Percentiles rank a stretch among this genome's conserved stretches.
These are phyloP conservation scores for Cetradonia linearis DNA, from an alignment of 495 filamentous ascomycete genomes.

Conservation along the genomic window DNA sequence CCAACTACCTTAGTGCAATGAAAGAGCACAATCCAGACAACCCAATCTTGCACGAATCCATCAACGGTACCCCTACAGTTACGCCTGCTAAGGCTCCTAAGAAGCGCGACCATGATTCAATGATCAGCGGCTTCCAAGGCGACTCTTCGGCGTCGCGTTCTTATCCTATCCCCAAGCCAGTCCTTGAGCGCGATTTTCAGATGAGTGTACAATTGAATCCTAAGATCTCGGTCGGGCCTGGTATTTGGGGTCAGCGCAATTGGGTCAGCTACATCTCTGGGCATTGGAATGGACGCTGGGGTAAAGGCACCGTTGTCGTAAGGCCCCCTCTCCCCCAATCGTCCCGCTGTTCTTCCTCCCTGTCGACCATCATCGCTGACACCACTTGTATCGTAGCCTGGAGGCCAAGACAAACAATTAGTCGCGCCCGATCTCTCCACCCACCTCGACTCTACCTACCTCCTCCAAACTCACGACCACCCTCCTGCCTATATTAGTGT, in stretches of 20 bases:
- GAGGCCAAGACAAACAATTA: constrained; percentile 50
- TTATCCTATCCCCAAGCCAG: constrained; percentile 45
- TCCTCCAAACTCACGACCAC: constrained; percentile 50
- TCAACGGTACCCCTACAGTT: constrained; percentile 41
- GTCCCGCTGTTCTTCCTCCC: neutral
- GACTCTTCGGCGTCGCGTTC: constrained; percentile 30
- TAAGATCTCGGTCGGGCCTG: constrained; percentile 42
- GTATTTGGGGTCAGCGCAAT: constrained; percentile 47
- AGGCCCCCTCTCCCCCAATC: constrained; percentile 24
- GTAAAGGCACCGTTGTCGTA: constrained; percentile 50
- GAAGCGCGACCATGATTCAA: constrained; percentile 26
- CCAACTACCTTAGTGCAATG: constrained; percentile 47
- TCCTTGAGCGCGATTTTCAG: constrained; percentile 50
- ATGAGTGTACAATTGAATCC: constrained; percentile 53
- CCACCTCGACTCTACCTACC: constrained; percentile 42
- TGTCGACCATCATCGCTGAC: neutral
- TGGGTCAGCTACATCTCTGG: constrained; percentile 49
- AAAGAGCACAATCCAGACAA: constrained; percentile 50
- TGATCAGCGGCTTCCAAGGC: constrained; percentile 25
- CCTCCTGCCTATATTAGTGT: constrained; percentile 50
- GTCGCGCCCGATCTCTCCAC: constrained; percentile 46
- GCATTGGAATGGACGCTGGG: constrained; percentile 51
- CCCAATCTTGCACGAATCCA: constrained; percentile 46
- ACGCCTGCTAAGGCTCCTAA: constrained; percentile 23
- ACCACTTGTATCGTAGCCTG: constrained; percentile 34